Conservation (phyloP, 345 rosid species). For the Hibiscus mutabilis region DNA sequence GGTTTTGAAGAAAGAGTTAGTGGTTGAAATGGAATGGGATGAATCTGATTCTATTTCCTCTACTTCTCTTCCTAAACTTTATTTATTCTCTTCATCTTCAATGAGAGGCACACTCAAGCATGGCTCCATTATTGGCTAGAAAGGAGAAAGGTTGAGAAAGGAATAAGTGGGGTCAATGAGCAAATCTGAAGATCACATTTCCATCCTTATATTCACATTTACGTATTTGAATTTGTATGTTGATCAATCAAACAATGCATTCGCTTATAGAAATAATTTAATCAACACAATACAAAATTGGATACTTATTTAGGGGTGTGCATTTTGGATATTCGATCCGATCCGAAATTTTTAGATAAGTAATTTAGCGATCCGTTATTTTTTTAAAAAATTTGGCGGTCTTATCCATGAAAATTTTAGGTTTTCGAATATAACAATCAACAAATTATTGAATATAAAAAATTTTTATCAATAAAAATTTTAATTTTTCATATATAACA, state of each 20-base stretch:
- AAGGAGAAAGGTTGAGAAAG: background rate
- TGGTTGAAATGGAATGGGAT: constrained; percentile 8
- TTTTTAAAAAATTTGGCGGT: too few relatives aligned
- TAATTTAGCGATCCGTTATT: too few relatives aligned
- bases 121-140: constrained; percentile 8
- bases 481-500: too few relatives aligned
- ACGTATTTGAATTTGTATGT: background rate
- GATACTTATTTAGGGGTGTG: too few relatives aligned
- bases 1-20: constrained; percentile 44
- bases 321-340: too few relatives aligned
- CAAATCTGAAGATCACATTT: background rate
- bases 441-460: too few relatives aligned
- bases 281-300: background rate
- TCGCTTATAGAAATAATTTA: background rate
- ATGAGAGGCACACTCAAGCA: constrained; percentile 26
- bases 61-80: constrained; percentile 9
- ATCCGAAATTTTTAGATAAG: too few relatives aligned
- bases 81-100: constrained; percentile 4
- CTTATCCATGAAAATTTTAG: too few relatives aligned
- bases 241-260: background rate
- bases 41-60: constrained; percentile 31
- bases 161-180: background rate
- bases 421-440: too few relatives aligned
- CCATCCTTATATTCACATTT: background rate
- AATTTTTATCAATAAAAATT: too few relatives aligned